Percentiles rank a stretch among this genome's conserved stretches.
Conservation (phyloP, 768 basidiomycete species). For the Ramaria rubella region DNA sequence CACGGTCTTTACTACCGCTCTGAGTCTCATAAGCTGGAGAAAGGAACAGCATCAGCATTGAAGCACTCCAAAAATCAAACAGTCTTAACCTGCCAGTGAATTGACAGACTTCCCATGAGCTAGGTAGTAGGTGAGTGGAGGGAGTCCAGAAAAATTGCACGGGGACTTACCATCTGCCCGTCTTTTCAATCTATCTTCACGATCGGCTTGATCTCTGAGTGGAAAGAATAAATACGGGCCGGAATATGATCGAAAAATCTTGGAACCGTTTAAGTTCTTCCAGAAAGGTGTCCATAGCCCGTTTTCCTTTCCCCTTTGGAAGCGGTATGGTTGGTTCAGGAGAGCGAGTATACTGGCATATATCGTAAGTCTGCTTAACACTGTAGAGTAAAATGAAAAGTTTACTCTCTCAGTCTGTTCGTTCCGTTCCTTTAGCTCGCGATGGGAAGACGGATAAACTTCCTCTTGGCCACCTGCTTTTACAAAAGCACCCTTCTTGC, state of each 20-base stretch:
- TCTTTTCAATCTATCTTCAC: slow-evolving; percentile 78
- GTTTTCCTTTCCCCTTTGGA: slow-evolving; percentile 83
- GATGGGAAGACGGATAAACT: slow-evolving; percentile 35
- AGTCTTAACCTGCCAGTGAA: slow-evolving; percentile 71
- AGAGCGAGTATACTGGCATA: slow-evolving; percentile 45
- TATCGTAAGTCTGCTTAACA: neutral
- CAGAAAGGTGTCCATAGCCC: slow-evolving; percentile 93
- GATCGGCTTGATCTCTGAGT: slow-evolving; percentile 80
- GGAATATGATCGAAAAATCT: too few species aligned
- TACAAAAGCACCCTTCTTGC: slow-evolving; percentile 54
- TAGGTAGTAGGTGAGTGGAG: slow-evolving; percentile 15
- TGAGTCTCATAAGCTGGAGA: slow-evolving; percentile 76
- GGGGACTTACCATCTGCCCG: slow-evolving; percentile 39
- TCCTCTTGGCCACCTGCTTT: slow-evolving; percentile 46
- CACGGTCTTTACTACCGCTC: slow-evolving; percentile 83
- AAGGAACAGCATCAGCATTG: neutral
- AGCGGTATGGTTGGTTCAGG: slow-evolving; percentile 36
- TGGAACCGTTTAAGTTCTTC: slow-evolving; percentile 98
- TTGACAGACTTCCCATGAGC: slow-evolving; percentile 75
- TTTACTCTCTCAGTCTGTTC: slow-evolving; percentile 29
- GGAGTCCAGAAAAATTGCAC: neutral
- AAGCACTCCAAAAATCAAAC: neutral
- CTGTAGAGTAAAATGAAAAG: slow-evolving; percentile 2
- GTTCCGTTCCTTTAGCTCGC: slow-evolving; percentile 22
- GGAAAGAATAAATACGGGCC: slow-evolving; percentile 6